Conservation (phyloP, 495 filamentous ascomycete species). For the Penicillium fimorum region DNA sequence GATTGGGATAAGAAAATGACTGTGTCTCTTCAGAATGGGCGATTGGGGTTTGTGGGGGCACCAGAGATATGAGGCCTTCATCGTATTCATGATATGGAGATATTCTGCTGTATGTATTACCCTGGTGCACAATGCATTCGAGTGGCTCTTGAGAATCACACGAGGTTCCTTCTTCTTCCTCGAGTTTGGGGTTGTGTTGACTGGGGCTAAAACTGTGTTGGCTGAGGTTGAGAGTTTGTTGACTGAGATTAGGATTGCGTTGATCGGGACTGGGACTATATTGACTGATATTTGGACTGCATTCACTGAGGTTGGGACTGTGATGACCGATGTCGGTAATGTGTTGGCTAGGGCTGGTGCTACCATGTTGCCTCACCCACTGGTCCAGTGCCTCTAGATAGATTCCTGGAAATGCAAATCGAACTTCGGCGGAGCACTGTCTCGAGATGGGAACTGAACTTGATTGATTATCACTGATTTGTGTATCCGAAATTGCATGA, state of each 20-base stretch:
- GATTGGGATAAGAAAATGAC: neutral
- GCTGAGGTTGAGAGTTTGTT: neutral
- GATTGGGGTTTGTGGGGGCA: neutral
- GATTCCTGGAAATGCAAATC: conserved; percentile 25
- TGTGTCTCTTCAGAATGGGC: neutral
- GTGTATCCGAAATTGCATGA: neutral
- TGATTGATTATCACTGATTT: neutral
- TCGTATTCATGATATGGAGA: neutral
- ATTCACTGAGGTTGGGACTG: too few species aligned
- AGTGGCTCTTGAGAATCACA: neutral
- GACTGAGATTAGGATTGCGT: neutral
- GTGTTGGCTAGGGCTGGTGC: too few species aligned
- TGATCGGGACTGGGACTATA: too few species aligned
- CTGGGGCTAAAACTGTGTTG: neutral
- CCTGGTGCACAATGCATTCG: neutral
- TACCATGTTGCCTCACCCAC: conserved; percentile 8
- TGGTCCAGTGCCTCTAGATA: conserved; percentile 24
- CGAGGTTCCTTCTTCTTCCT: neutral
- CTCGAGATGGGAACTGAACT: neutral
- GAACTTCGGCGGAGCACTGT: conserved; percentile 16
- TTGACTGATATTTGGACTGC: too few species aligned
- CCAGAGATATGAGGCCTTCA: neutral
- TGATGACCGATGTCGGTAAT: too few species aligned
- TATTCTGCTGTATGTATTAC: too few species aligned
- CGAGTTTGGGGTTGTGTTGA: neutral